Evolutionary conservation across 257 asterid species (phyloP).

Genomic region (Mitragyna speciosa): DNA sequence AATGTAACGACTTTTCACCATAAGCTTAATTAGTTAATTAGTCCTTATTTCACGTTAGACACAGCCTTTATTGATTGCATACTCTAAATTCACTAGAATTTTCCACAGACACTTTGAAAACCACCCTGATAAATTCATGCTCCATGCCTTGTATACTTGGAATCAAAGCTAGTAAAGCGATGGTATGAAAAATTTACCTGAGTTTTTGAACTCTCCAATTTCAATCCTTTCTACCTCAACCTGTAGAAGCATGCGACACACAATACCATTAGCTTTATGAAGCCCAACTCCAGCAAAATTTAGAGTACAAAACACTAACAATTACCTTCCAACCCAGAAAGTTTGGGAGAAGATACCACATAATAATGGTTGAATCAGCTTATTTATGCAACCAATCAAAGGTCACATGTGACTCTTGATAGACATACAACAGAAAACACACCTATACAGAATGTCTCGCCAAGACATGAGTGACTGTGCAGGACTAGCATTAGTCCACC

Average conservation of each 20-base stretch:
- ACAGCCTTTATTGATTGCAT: neutral
- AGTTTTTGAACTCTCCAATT: slow-evolving; percentile 65
- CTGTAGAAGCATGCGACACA: slow-evolving; percentile 45
- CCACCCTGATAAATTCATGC: neutral
- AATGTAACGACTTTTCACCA: neutral
- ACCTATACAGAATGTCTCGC: neutral
- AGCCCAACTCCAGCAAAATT: neutral
- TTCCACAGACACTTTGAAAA: neutral
- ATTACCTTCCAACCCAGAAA: neutral
- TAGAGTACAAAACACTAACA: neutral
- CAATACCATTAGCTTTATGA: slow-evolving; percentile 6
- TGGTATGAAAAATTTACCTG: slow-evolving; percentile 47
- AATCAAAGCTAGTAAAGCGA: neutral
- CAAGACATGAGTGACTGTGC: neutral
- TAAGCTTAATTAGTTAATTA: neutral
- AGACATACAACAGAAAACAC: neutral
- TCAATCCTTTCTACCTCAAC: slow-evolving; percentile 89
- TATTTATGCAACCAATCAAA: neutral
- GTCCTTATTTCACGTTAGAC: neutral
- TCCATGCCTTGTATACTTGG: neutral
- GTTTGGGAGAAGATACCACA: neutral
- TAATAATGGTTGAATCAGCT: neutral
- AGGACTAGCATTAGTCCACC: neutral
- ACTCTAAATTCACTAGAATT: neutral
- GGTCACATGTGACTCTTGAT: neutral